Base-by-base conservation (phyloP, 208 protist species). In the Leishmania mexicana region DNA sequence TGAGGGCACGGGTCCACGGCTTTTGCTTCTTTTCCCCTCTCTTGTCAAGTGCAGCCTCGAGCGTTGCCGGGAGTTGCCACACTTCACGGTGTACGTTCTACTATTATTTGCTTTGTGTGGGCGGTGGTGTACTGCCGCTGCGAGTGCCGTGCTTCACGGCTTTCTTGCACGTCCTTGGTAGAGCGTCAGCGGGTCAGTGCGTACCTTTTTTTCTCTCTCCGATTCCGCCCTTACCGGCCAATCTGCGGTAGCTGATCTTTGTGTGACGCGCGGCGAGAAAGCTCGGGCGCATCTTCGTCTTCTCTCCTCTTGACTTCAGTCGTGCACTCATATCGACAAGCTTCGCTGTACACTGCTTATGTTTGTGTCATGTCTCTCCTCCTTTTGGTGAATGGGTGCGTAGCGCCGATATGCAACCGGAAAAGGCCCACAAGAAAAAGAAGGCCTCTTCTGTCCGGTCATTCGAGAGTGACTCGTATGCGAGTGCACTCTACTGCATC, bases 401-500 rank as follows among this genome's bases (percentile, higher is more conserved):
- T n/a, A n/a, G 28, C 42, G 11, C 6, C 7, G 21, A 72, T 72
- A 38, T 3, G 35, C 40, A 11, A 19, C 11, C 28, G 40, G 19
- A 58, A 24, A 51, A 72, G 40, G 31, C 40, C 3, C 67, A 47
- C 11, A n/a, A 8, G 17, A 31, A 47, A 72, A 72, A 38, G 42
- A 47, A 15, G 31, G 1, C 2, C 5, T 13, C 21, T 72, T 72
- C 19, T 31, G 11, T 24, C 4, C 4, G 35, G 28, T 8, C 28
- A 47, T 72, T 72, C 7, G 67, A 72, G 67, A 19, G 67, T 68
- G 40, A 72, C 67, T 72, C 21, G 67, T 72, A 7, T 72, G 6
- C 40, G 67, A 72, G 38, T 72, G 40, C 67, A 72, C 38, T n/a
- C 21, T n/a, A 72, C 67, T 72, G 40, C 17, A 19, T 15, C 21